Evolutionary conservation across 2,329 filamentous ascomycete species (phyloP).

Genomic region (Lasiodiplodia theobromae): DNA sequence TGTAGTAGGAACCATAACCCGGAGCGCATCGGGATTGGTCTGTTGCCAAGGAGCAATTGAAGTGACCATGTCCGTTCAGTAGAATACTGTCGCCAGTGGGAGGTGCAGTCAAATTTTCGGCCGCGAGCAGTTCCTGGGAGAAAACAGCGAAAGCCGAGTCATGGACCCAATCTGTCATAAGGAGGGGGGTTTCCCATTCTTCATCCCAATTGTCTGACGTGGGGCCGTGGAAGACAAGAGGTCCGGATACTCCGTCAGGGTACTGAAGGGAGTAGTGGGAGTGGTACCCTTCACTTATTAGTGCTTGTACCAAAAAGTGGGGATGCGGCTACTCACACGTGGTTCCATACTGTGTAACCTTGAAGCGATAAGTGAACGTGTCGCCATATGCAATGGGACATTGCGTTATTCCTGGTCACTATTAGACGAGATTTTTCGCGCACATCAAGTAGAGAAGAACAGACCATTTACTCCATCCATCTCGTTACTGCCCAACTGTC

Average conservation of each 20-base stretch:
- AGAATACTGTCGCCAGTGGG: slow-evolving; percentile 26
- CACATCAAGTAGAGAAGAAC: neutral
- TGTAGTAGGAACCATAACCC: slow-evolving; percentile 19
- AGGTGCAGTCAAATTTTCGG: neutral
- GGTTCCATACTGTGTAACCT: slow-evolving; percentile 42
- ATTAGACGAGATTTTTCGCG: neutral
- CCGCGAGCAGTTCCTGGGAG: slow-evolving; percentile 13
- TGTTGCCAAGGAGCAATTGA: neutral
- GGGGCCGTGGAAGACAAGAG: slow-evolving; percentile 51
- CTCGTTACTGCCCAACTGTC: slow-evolving; percentile 42
- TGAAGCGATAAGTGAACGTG: slow-evolving; percentile 37
- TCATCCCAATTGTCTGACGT: slow-evolving; percentile 60
- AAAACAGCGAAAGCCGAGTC: slow-evolving; percentile 24
- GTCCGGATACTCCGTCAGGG: slow-evolving; percentile 51
- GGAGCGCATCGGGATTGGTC: slow-evolving; percentile 19
- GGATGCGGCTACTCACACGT: slow-evolving; percentile 38
- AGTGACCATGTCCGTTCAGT: slow-evolving; percentile 24
- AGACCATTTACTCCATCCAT: slow-evolving; percentile 43
- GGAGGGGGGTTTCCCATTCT: slow-evolving; percentile 65
- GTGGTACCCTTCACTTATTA: slow-evolving; percentile 42
- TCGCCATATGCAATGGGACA: slow-evolving; percentile 46
- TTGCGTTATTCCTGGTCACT: slow-evolving; percentile 39
- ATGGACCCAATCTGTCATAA: slow-evolving; percentile 70
- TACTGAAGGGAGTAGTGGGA: slow-evolving; percentile 53
- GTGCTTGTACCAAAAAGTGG: neutral